Evolutionary conservation across 768 basidiomycete species (phyloP).

Genomic region (Mycena filopes): DNA sequence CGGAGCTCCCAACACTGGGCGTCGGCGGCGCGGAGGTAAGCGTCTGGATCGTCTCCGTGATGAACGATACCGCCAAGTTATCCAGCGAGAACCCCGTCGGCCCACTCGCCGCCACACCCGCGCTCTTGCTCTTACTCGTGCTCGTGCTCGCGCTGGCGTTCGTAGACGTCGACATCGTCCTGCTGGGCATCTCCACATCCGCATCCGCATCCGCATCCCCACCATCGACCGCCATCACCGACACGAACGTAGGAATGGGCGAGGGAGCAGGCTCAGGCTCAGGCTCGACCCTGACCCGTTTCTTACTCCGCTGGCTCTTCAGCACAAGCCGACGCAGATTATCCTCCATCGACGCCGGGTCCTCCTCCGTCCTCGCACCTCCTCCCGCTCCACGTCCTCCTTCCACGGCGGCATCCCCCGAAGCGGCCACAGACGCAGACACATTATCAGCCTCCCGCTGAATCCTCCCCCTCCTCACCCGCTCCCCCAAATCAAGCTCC

Average conservation of each 20-base stretch:
- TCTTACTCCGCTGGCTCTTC: constrained; percentile 46
- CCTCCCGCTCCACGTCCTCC: not conserved
- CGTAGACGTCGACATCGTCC: not conserved
- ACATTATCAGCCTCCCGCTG: constrained; percentile 29
- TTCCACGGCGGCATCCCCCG: not conserved
- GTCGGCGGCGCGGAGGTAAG: constrained; percentile 41
- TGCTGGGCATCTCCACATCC: constrained; percentile 4
- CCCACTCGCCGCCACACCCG: not conserved
- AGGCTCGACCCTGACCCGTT: constrained; percentile 1
- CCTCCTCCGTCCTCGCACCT: not conserved
- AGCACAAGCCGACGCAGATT: constrained; percentile 50
- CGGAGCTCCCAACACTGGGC: not conserved
- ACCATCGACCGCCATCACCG: no score
- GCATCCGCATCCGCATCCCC: constrained; percentile 36
- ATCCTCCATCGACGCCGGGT: constrained; percentile 49
- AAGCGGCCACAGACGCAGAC: not conserved
- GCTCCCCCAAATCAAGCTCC: constrained; percentile 51
- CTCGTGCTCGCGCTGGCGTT: not conserved
- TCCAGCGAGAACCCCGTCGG: constrained; percentile 47
- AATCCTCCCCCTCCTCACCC: constrained; percentile 47
- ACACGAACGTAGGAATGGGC: no score
- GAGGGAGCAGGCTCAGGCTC: no score
- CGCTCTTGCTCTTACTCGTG: not conserved
- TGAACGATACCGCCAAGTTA: constrained; percentile 67
- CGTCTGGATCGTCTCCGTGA: constrained; percentile 64